A percentile compares a stretch with the other conserved stretches of the same genome.
These are phyloP conservation scores for Solanum bulbocastanum DNA, from an alignment of 257 asterid genomes.

Conservation along the genomic window DNA sequence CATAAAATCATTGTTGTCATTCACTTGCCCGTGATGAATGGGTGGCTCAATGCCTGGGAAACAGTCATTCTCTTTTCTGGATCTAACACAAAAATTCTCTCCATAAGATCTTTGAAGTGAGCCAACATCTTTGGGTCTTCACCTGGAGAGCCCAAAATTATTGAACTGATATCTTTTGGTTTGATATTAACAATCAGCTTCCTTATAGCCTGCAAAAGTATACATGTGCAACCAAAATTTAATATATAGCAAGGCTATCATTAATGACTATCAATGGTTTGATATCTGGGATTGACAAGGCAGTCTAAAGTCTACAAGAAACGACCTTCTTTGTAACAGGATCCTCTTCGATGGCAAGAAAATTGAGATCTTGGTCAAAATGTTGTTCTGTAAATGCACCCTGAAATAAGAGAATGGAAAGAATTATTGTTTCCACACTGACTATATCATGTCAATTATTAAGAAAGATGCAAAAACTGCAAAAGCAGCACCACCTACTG, in stretches of 20 bases:
- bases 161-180: slow-evolving; percentile 85
- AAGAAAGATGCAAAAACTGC: neutral
- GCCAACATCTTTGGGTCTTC: slow-evolving; percentile 93
- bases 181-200: slow-evolving; percentile 66
- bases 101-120: slow-evolving; percentile 88
- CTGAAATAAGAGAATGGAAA: slow-evolving; percentile 29
- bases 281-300: neutral
- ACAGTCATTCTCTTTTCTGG: slow-evolving; percentile 93
- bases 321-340: slow-evolving; percentile 89
- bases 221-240: neutral
- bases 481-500: neutral
- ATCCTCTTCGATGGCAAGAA: slow-evolving; percentile 89
- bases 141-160: slow-evolving; percentile 73
- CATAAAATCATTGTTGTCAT: slow-evolving; percentile 73
- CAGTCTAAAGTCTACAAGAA: neutral
- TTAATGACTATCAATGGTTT: neutral
- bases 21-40: slow-evolving; percentile 99
- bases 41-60: slow-evolving; percentile 95
- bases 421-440: neutral
- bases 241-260: neutral
- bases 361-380: slow-evolving; percentile 84
- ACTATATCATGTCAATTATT: neutral
- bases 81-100: slow-evolving; percentile 79
- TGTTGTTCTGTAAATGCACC: slow-evolving; percentile 82
- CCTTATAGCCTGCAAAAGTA: slow-evolving; percentile 59